Conservation (phyloP, 2,329 filamentous ascomycete genomes). For the Pyrenophora graminea region DNA sequence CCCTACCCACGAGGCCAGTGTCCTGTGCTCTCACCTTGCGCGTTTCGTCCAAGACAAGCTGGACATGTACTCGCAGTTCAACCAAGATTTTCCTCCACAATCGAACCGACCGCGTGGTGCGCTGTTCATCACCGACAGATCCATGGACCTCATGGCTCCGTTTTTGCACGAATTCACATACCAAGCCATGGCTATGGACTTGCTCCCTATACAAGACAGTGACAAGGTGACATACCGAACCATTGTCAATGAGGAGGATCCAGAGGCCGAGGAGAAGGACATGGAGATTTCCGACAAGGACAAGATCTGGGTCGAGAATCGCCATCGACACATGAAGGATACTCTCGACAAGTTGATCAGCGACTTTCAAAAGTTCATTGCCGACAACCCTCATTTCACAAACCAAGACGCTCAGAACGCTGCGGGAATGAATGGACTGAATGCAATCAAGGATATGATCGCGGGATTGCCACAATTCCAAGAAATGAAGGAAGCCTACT, state of each 20-base stretch:
- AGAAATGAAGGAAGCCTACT: constrained; percentile 93
- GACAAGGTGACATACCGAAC: constrained; percentile 89
- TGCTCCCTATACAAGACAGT: constrained; percentile 83
- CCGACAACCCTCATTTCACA: constrained; percentile 89
- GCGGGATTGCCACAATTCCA: constrained; percentile 93
- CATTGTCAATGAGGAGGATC: constrained; percentile 72
- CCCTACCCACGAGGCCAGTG: constrained; percentile 81
- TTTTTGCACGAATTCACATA: constrained; percentile 96
- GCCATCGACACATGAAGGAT: constrained; percentile 97
- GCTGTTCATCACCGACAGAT: constrained; percentile 84
- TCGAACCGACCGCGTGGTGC: constrained; percentile 77
- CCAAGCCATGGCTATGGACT: constrained; percentile 95
- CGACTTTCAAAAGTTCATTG: constrained; percentile 90
- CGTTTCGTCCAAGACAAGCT: constrained; percentile 90
- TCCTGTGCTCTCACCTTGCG: constrained; percentile 85
- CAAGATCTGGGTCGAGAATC: constrained; percentile 91
- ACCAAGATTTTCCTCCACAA: constrained; percentile 82
- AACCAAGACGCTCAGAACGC: constrained; percentile 69
- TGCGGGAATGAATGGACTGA: constrained; percentile 81
- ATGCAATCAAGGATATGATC: constrained; percentile 96
- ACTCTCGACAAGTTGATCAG: constrained; percentile 90
- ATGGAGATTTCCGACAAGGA: constrained; percentile 91
- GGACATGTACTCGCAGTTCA: constrained; percentile 83
- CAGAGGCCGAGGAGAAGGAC: constrained; percentile 78
- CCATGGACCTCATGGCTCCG: constrained; percentile 88